Percentiles rank a stretch among this genome's conserved stretches.
Conservation (phyloP, 2,329 filamentous ascomycete species). For the Albophoma yamanashiensis region DNA sequence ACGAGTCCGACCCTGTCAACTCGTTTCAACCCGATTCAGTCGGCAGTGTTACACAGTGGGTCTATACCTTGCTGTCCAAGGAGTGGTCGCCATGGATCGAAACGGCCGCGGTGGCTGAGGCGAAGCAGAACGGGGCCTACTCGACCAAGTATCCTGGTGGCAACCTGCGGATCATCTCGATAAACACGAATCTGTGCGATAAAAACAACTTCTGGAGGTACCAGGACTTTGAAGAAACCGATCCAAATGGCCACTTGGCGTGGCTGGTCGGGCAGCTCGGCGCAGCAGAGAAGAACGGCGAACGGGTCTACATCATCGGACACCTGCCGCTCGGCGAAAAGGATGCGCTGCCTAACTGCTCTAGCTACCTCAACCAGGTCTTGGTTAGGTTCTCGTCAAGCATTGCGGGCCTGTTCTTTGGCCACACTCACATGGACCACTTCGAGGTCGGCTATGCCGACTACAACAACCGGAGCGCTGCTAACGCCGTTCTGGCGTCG, state of each 20-base stretch:
- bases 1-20: constrained; percentile 42
- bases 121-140: constrained; percentile 35
- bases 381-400: constrained; percentile 41
- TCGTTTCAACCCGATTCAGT: constrained; percentile 31
- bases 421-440: constrained; percentile 46
- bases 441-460: constrained; percentile 44
- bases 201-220: constrained; percentile 45
- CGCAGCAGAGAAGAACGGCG: constrained; percentile 36
- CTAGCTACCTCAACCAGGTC: constrained; percentile 42
- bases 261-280: constrained; percentile 45
- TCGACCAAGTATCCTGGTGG: constrained; percentile 29
- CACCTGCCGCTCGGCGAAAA: constrained; percentile 42
- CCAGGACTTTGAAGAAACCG: constrained; percentile 30
- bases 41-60: constrained; percentile 33
- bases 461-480: constrained; percentile 27
- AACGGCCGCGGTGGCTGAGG: constrained; percentile 14
- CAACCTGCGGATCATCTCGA: constrained; percentile 45
- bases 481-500: constrained; percentile 36
- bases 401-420: constrained; percentile 45
- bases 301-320: constrained; percentile 46
- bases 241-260: constrained; percentile 39
- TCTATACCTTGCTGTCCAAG: constrained; percentile 36
- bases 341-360: constrained; percentile 41
- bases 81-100: constrained; percentile 38
- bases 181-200: constrained; percentile 50